A percentile compares a stretch with the other conserved stretches of the same genome.
phyloP scores from a whole-genome alignment of 2,329 filamentous ascomycete species.

The Epichloe scottii region DNA sequence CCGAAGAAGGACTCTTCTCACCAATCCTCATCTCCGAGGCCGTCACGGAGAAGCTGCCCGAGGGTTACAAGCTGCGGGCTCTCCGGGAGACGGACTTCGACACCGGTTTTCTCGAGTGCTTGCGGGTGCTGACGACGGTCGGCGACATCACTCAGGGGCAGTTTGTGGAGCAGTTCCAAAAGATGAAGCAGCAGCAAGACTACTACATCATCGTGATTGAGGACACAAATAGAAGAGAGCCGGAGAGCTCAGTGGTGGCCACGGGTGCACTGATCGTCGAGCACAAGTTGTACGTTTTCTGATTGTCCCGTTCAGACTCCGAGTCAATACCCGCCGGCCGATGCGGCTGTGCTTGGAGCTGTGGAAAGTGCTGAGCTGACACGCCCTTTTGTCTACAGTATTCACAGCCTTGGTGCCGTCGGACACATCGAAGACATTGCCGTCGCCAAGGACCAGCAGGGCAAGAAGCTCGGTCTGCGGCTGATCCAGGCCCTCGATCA shows the following conservation, averaged over 20 bases:
- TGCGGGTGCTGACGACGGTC: conserved; percentile 84
- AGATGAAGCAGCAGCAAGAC: conserved; percentile 60
- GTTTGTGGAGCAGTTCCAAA: conserved; percentile 72
- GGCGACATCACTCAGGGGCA: conserved; percentile 67
- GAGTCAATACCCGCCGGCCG: no score
- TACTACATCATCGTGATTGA: conserved; percentile 85
- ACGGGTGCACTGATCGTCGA: conserved; percentile 86
- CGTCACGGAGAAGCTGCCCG: conserved; percentile 60
- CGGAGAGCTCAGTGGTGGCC: conserved; percentile 59
- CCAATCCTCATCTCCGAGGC: conserved; percentile 62
- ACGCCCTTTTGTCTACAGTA: conserved; percentile 33
- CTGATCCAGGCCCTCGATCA: conserved; percentile 90
- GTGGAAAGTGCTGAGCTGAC: neutral
- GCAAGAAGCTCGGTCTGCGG: conserved; percentile 86
- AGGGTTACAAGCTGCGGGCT: conserved; percentile 72
- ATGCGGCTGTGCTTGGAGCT: neutral
- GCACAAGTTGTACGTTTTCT: conserved; percentile 69
- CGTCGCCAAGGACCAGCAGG: conserved; percentile 87
- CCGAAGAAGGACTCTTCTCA: conserved; percentile 58
- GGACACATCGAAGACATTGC: conserved; percentile 98
- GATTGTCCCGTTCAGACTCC: neutral
- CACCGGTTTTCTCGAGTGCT: conserved; percentile 76
- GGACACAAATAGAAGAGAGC: conserved; percentile 44
- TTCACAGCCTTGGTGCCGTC: conserved; percentile 69
- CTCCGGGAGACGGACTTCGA: conserved; percentile 67